Percentiles rank a stretch among this genome's conserved stretches.
These are phyloP conservation scores for Plasmodiophora brassicae DNA, from an alignment of 208 protist species.

Conservation along the genomic window DNA sequence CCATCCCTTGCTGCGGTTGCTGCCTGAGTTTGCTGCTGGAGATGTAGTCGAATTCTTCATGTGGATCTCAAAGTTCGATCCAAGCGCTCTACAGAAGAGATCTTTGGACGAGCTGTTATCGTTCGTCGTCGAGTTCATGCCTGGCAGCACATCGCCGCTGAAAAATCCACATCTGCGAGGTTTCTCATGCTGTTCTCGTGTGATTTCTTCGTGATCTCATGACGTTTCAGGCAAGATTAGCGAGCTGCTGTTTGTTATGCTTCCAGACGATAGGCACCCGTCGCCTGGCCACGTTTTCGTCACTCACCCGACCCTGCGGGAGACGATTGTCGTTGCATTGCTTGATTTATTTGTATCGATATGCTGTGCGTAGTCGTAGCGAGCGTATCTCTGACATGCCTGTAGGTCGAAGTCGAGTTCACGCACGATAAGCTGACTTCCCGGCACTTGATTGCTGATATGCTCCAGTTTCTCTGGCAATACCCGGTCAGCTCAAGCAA, in stretches of 20 bases:
- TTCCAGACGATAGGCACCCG: not conserved
- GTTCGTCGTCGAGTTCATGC: not conserved
- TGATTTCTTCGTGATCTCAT: not conserved
- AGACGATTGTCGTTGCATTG: not conserved
- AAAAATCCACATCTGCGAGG: slow-evolving; percentile 25
- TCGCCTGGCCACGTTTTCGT: not conserved
- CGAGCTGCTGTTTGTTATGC: not conserved
- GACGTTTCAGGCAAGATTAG: not conserved
- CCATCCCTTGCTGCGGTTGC: not conserved
- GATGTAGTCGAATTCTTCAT: not conserved
- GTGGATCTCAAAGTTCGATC: not conserved
- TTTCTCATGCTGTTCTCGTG: not conserved
- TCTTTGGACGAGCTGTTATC: not conserved
- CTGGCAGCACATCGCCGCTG: not conserved
- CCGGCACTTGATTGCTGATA: not conserved
- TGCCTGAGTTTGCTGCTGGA: slow-evolving; percentile 8
- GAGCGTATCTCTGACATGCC: not conserved
- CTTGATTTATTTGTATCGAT: not conserved
- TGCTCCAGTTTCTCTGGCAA: not conserved
- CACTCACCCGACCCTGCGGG: not conserved
- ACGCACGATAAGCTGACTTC: not conserved
- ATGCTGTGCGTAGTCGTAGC: not conserved
- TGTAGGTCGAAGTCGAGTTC: not conserved
- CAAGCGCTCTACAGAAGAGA: not conserved
- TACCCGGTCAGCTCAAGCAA: not conserved